These are phyloP conservation scores for Lactarius pseudohatsudake DNA, from an alignment of 768 basidiomycete species.

Conservation along the genomic window DNA sequence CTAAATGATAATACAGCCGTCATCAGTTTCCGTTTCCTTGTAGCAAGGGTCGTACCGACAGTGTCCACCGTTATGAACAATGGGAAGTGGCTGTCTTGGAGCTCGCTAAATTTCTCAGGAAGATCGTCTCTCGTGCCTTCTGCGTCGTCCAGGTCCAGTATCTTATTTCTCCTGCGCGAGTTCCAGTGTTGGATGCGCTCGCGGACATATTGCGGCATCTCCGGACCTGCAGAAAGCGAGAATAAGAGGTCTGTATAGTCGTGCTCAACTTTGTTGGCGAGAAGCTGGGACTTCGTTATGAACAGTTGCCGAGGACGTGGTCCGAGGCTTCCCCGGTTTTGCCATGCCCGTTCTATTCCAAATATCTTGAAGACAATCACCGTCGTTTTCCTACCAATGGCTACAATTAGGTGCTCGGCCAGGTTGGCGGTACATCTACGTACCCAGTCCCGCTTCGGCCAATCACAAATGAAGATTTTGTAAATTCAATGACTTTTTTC, in stretches of 20 bases:
- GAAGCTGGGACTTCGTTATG: slow-evolving; percentile 64
- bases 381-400: slow-evolving; percentile 62
- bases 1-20: slow-evolving; percentile 33
- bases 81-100: slow-evolving; percentile 64
- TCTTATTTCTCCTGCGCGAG: slow-evolving; percentile 29
- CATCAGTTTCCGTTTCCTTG: neutral
- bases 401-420: neutral
- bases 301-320: slow-evolving; percentile 65
- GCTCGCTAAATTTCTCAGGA: slow-evolving; percentile 53
- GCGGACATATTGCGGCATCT: slow-evolving; percentile 42
- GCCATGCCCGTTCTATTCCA: slow-evolving; percentile 49
- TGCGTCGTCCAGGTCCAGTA: slow-evolving; percentile 47
- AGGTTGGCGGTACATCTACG: neutral
- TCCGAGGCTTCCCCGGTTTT: slow-evolving; percentile 29
- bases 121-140: slow-evolving; percentile 43
- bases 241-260: slow-evolving; percentile 56
- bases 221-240: slow-evolving; percentile 42
- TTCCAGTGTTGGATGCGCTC: slow-evolving; percentile 28
- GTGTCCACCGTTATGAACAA: slow-evolving; percentile 67
- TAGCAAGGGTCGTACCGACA: slow-evolving; percentile 37
- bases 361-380: slow-evolving; percentile 79
- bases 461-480: too few relatives aligned
- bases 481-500: too few relatives aligned
- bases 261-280: slow-evolving; percentile 70
- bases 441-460: too few relatives aligned